phyloP scores from a whole-genome alignment of 768 basidiomycete species.

The Mycena crocata region DNA sequence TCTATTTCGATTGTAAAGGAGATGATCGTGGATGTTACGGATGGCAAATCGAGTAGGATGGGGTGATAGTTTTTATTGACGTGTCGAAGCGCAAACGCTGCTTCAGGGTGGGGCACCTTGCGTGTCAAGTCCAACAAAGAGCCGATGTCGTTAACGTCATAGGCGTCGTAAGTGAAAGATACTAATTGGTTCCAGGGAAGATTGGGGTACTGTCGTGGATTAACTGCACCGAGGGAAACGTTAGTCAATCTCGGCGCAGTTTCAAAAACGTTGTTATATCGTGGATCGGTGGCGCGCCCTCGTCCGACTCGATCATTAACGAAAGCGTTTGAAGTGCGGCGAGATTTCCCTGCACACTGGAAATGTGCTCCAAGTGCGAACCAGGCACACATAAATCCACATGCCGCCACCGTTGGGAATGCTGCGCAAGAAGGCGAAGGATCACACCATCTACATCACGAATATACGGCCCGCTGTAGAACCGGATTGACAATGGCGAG shows the following conservation, averaged over 20 bases:
- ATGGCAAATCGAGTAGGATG: too few species aligned
- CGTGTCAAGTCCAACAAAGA: too few species aligned
- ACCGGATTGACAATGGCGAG: not conserved
- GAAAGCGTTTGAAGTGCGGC: not conserved
- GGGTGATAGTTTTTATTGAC: too few species aligned
- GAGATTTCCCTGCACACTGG: not conserved
- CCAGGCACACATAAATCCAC: not conserved
- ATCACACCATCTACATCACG: not conserved
- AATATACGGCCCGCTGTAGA: too few species aligned
- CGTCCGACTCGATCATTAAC: not conserved
- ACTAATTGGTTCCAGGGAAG: not conserved
- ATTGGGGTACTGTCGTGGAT: not conserved
- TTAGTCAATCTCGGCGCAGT: not conserved
- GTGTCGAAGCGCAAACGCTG: too few species aligned
- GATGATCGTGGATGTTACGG: too few species aligned
- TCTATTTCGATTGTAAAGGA: too few species aligned
- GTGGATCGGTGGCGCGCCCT: not conserved
- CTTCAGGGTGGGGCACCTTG: too few species aligned
- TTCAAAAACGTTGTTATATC: not conserved
- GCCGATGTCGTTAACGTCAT: too few species aligned
- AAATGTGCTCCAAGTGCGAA: too few species aligned
- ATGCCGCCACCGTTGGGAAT: not conserved
- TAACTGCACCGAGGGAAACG: not conserved
- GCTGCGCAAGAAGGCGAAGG: not conserved
- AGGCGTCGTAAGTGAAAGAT: not conserved